These are phyloP conservation scores for Gloeophyllum trabeum DNA, from an alignment of 768 basidiomycete genomes.

Conservation along the genomic window DNA sequence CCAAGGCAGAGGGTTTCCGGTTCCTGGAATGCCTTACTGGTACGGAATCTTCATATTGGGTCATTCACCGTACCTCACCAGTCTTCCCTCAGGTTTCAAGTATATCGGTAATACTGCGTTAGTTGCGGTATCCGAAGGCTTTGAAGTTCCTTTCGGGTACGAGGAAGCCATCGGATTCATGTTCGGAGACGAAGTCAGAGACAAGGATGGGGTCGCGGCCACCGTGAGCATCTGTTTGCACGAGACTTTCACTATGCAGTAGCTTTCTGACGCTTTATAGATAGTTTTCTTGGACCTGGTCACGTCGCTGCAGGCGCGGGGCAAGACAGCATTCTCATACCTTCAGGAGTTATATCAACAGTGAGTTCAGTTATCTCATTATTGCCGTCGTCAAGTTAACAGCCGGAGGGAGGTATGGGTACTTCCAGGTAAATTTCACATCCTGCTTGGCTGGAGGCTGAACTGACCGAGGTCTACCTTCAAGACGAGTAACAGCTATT, in stretches of 20 bases:
- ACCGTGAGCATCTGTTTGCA: conserved; percentile 32
- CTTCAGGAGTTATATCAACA: conserved; percentile 52
- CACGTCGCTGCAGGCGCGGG: conserved; percentile 32
- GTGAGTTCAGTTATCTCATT: conserved; percentile 20
- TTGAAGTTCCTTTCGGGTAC: conserved; percentile 42
- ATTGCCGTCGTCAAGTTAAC: conserved; percentile 1
- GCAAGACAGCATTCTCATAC: conserved; percentile 42
- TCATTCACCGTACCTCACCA: conserved; percentile 4
- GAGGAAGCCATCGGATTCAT: conserved; percentile 92
- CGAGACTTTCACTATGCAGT: not conserved
- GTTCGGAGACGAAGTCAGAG: conserved; percentile 69
- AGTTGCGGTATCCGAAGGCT: conserved; percentile 51
- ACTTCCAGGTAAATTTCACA: conserved; percentile 45
- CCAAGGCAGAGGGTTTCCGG: conserved; percentile 63
- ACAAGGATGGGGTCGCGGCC: conserved; percentile 84
- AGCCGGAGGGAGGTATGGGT: conserved; percentile 46
- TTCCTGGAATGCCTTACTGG: conserved; percentile 84
- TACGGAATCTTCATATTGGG: conserved; percentile 13
- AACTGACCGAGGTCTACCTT: not conserved
- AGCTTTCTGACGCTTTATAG: conserved; percentile 20
- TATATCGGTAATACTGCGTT: conserved; percentile 81
- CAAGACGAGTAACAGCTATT: conserved; percentile 77
- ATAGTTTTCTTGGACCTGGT: conserved; percentile 62
- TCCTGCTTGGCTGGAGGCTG: not conserved
- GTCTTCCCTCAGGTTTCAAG: conserved; percentile 60